These are phyloP conservation scores for Daldinia decipiens DNA, from an alignment of 495 filamentous ascomycete genomes.

Conservation along the genomic window DNA sequence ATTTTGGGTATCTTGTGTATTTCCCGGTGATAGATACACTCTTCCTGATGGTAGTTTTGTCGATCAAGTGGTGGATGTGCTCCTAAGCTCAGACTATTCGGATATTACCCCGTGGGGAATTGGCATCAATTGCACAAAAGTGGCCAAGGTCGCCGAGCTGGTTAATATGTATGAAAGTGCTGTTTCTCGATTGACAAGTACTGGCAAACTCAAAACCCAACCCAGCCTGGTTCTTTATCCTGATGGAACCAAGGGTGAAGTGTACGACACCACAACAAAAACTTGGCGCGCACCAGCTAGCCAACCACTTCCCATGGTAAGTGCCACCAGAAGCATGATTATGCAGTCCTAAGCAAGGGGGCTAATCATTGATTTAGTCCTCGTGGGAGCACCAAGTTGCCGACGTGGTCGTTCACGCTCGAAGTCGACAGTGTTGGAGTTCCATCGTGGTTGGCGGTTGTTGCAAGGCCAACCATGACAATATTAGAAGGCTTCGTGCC, in stretches of 20 bases:
- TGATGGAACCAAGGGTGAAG: constrained; percentile 73
- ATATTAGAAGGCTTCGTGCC: constrained; percentile 60
- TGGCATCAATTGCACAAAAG: constrained; percentile 73
- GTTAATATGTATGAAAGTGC: constrained; percentile 58
- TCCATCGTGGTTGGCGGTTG: constrained; percentile 68
- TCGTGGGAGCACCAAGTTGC: constrained; percentile 67
- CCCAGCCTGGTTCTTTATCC: constrained; percentile 72
- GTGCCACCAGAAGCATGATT: constrained; percentile 9
- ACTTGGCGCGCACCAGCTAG: constrained; percentile 61
- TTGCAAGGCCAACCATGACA: constrained; percentile 64
- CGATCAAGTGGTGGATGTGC: constrained; percentile 56
- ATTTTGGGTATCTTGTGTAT: constrained; percentile 73
- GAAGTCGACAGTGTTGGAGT: constrained; percentile 65
- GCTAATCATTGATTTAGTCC: constrained; percentile 26
- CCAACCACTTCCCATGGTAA: constrained; percentile 28
- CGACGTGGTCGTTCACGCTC: constrained; percentile 63
- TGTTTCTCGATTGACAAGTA: constrained; percentile 49
- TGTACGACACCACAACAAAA: constrained; percentile 70
- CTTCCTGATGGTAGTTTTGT: constrained; percentile 59
- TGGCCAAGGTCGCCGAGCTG: constrained; percentile 61
- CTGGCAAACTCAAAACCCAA: constrained; percentile 47
- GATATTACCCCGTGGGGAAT: constrained; percentile 64
- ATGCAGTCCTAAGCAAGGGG: constrained; percentile 10
- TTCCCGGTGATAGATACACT: constrained; percentile 57
- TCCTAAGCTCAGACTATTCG: constrained; percentile 50